phyloP scores from a whole-genome alignment of 202 grass and related monocot species.

The Carex sylvatica region DNA sequence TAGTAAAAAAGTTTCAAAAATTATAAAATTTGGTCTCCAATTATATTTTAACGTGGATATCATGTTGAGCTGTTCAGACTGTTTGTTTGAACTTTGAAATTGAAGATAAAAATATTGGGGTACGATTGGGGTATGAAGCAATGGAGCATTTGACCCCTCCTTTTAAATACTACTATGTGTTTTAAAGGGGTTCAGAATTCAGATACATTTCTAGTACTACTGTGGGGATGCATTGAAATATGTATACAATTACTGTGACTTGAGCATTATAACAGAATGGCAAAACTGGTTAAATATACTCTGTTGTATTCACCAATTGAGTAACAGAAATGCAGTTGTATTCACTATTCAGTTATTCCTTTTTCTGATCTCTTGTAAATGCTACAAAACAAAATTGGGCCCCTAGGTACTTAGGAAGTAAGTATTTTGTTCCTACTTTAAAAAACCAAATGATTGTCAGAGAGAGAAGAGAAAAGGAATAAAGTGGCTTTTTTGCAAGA shows the following conservation, averaged over 20 bases:
- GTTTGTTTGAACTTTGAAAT: no score
- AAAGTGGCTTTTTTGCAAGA: neutral
- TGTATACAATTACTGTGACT: neutral
- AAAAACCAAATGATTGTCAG: neutral
- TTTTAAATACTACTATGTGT: neutral
- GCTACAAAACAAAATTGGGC: neutral
- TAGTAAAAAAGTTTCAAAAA: no score
- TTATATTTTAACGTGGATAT: no score
- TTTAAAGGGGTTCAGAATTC: neutral
- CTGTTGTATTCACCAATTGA: neutral
- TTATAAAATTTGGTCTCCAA: no score
- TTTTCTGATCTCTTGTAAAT: conserved; percentile 4
- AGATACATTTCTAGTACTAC: neutral
- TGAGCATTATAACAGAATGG: neutral
- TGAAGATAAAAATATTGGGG: no score
- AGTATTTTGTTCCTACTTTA: neutral
- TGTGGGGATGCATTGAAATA: neutral
- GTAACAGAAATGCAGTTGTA: neutral
- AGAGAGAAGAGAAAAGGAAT: neutral
- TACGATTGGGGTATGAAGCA: no score
- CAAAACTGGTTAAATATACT: neutral
- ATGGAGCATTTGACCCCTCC: no score
- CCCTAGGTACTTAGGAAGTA: neutral
- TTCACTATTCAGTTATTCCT: neutral
- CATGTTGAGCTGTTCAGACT: no score